Conservation (phyloP, 208 protist genomes). For the Tritrichomonas foetus region DNA sequence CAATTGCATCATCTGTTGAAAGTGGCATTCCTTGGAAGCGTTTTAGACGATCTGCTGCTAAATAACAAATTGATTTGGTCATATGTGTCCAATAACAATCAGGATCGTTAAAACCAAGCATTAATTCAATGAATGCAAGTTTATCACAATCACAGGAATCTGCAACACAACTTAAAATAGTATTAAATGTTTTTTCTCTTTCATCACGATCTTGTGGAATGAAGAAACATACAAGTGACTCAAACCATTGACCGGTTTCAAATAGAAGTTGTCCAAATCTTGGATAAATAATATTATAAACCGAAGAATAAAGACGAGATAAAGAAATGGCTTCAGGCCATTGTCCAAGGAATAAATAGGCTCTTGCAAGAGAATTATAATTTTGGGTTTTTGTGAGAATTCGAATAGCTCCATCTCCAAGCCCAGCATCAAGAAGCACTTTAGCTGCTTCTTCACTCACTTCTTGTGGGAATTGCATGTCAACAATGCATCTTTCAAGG, state of each 20-base stretch:
- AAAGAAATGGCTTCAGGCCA: slow-evolving; percentile 23
- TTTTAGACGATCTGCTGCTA: background rate
- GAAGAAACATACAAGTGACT: slow-evolving; percentile 4
- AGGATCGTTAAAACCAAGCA: background rate
- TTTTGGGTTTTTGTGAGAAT: background rate
- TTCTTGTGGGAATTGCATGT: background rate
- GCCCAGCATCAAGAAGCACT: background rate
- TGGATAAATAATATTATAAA: slow-evolving; percentile 31
- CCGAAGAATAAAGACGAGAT: background rate
- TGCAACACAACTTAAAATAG: background rate
- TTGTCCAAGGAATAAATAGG: background rate
- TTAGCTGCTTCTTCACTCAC: background rate
- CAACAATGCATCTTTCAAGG: background rate
- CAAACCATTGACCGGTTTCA: slow-evolving; percentile 7
- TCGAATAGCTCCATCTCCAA: background rate
- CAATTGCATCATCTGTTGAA: background rate
- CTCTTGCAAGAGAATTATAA: background rate
- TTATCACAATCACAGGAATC: background rate
- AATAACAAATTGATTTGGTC: background rate
- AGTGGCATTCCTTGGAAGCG: background rate
- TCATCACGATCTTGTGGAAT: slow-evolving; percentile 18
- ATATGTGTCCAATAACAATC: background rate
- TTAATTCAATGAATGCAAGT: background rate
- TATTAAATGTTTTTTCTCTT: background rate
- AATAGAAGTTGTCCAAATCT: slow-evolving; percentile 33